A percentile compares a stretch with the other conserved stretches of the same genome.
phyloP scores from a whole-genome alignment of 768 basidiomycete genomes.

The Cystofilobasidium macerans region DNA sequence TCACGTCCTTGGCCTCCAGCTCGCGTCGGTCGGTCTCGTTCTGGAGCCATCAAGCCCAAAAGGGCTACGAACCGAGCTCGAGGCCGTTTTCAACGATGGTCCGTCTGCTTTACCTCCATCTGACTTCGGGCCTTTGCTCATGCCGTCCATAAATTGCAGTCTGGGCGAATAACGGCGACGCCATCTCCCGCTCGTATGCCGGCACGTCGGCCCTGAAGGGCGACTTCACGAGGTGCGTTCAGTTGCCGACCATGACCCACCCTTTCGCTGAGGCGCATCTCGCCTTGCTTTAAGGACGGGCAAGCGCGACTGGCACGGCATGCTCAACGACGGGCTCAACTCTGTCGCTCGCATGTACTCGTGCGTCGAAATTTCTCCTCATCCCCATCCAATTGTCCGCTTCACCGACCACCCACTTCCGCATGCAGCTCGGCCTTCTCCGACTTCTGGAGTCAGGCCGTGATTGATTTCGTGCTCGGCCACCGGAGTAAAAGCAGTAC shows the following conservation, averaged over 20 bases:
- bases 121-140: not conserved
- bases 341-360: conserved; percentile 60
- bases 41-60: not conserved
- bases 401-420: conserved; percentile 30
- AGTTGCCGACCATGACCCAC: no score
- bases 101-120: conserved; percentile 29
- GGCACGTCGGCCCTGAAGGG: conserved; percentile 82
- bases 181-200: conserved; percentile 70
- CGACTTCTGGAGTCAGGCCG: conserved; percentile 95
- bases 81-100: conserved; percentile 72
- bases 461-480: conserved; percentile 83
- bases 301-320: conserved; percentile 81
- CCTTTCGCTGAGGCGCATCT: no score
- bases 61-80: conserved; percentile 45
- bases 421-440: conserved; percentile 71
- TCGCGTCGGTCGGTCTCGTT: conserved; percentile 41
- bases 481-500: conserved; percentile 69
- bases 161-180: conserved; percentile 98
- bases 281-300: no score
- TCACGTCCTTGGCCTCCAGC: conserved; percentile 49
- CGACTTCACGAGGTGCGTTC: conserved; percentile 73
- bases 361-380: not conserved
- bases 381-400: not conserved
- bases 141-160: conserved; percentile 41
- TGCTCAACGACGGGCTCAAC: conserved; percentile 92